Base-by-base conservation (phyloP, 2,329 filamentous ascomycete genomes). In the Pseudocercospora fuligena region DNA sequence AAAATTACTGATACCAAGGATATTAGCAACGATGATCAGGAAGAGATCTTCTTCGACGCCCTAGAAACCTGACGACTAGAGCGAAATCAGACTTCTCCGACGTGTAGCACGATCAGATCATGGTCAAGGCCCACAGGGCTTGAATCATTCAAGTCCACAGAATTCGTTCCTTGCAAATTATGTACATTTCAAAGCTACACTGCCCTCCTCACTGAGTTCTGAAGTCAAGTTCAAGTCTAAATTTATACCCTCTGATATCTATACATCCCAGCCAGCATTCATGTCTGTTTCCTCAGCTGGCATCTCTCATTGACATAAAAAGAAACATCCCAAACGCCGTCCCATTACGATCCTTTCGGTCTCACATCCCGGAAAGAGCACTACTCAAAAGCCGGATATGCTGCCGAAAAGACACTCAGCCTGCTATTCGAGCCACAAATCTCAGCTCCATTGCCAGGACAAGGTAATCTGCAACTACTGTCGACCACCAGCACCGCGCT, bases 361-460 rank as follows among this genome's bases (percentile, higher is more conserved):
- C 60, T 47, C 21, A 54, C 19, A 40, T 23, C 31, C 36, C n/a
- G n/a, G 46, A 33, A 49, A 14, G 46, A 53, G 46, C 31, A 51
- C 66, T 57, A 70, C 19, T 60, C 60, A 40, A 70, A 68, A 1
- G 43, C 51, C 21, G 66, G 66, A 29, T 63, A 65, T 19, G 53
- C 53, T 6, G 61, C 60, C 12, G 72, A 70, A 60, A 73, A 78
- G 12, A 76, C 36, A 4, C 69, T 72, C 8, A 78, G 54, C 19
- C 75, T 71, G 36, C 67, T 69, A 33, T 62, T 62, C 16, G 65
- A 61, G 40, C 76, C 76, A 61, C 76, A 78, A 12, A 69, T 72
- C 68, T 78, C 63, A 7, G 46, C 67, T 2, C 64, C 64, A 66
- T 77, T 77, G 12, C 75, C 75, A 16, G 75, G 60, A 66, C 76